phyloP scores from a whole-genome alignment of 768 basidiomycete genomes.

The Sistotremastrum niveocremeum region DNA sequence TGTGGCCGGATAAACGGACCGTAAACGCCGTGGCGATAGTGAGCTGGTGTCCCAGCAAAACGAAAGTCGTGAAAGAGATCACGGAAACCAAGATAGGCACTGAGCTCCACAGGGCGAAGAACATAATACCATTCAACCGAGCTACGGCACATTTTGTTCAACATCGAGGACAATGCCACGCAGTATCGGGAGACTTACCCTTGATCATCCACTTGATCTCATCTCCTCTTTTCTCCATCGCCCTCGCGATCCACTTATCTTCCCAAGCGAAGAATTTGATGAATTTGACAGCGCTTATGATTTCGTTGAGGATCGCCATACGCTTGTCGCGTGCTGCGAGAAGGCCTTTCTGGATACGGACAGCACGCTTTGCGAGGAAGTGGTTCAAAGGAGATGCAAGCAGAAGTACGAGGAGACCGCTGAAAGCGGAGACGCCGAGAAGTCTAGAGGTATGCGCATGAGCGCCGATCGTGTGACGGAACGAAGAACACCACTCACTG shows the following conservation, averaged over 20 bases:
- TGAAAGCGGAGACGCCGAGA: conserved; percentile 57
- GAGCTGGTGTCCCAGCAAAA: conserved; percentile 58
- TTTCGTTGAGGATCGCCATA: conserved; percentile 65
- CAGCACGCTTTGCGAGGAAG: conserved; percentile 42
- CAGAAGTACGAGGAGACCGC: conserved; percentile 56
- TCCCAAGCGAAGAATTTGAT: conserved; percentile 83
- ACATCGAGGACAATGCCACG: no score
- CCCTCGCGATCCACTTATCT: conserved; percentile 57
- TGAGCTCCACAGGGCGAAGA: conserved; percentile 56
- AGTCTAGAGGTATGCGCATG: conserved; percentile 24
- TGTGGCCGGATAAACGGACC: conserved; percentile 22
- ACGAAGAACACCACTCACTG: conserved; percentile 31
- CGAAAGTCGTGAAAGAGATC: conserved; percentile 62
- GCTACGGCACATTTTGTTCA: conserved; percentile 21
- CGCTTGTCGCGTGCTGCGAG: conserved; percentile 56
- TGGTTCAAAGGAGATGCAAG: conserved; percentile 63
- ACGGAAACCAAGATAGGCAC: conserved; percentile 75
- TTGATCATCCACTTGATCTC: conserved; percentile 66
- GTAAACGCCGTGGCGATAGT: conserved; percentile 79
- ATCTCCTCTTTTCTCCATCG: conserved; percentile 43
- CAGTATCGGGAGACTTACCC: no score
- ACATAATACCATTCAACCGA: conserved; percentile 59
- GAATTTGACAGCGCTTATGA: conserved; percentile 64
- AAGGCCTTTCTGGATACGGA: conserved; percentile 46
- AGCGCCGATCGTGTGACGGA: background rate